Conservation (phyloP, 2,329 filamentous ascomycete species). For the Sordariomycetes sp. region DNA sequence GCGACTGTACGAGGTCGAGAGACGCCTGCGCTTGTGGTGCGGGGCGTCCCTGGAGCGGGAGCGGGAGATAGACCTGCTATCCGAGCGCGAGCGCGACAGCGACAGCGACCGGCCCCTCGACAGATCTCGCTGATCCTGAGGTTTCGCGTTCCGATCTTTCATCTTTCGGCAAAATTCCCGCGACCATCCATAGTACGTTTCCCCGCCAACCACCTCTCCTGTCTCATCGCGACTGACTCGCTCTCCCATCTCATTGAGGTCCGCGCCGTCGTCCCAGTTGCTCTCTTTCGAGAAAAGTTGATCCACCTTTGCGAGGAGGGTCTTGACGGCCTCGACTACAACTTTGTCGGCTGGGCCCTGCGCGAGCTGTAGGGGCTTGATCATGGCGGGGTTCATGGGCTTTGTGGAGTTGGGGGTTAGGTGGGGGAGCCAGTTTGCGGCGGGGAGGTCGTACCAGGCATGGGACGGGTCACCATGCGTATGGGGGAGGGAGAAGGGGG, state of each 20-base stretch:
- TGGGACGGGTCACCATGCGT: constrained; percentile 62
- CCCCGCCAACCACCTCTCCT: constrained; percentile 48
- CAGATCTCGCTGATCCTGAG: constrained; percentile 10
- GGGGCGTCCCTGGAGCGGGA: constrained; percentile 11
- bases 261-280: constrained; percentile 33
- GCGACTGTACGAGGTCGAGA: constrained; percentile 18
- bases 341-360: constrained; percentile 53
- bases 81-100: constrained; percentile 17
- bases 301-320: constrained; percentile 56
- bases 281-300: constrained; percentile 48
- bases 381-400: constrained; percentile 57
- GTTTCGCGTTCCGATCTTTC: constrained; percentile 39
- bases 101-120: constrained; percentile 21
- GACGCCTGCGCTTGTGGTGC: constrained; percentile 9
- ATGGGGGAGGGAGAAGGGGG: constrained; percentile 59
- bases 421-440: constrained; percentile 67
- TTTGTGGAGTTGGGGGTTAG: constrained; percentile 63
- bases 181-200: constrained; percentile 86
- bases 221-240: constrained; percentile 51
- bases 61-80: constrained; percentile 14
- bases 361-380: constrained; percentile 59
- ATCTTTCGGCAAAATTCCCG: constrained; percentile 68
- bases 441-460: constrained; percentile 73
- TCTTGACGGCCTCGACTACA: constrained; percentile 56
- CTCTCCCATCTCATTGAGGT: constrained; percentile 68